Conservation (phyloP, 2,329 filamentous ascomycete species). For the Sporothrix humicola region DNA sequence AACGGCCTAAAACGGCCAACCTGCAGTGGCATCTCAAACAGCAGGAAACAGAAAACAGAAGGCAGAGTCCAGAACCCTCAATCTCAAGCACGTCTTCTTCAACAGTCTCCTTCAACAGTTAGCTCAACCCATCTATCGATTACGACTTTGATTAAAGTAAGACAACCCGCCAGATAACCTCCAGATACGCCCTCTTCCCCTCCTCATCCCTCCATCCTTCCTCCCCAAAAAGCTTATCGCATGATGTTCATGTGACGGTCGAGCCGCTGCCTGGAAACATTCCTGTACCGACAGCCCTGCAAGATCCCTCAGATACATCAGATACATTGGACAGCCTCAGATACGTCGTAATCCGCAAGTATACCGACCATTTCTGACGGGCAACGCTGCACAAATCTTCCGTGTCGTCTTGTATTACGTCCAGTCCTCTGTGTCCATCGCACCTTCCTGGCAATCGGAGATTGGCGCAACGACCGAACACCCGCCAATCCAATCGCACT, state of each 20-base stretch:
- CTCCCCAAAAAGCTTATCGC: conserved; percentile 23
- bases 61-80: not conserved
- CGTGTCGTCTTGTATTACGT: not conserved
- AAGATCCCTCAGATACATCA: too few species aligned
- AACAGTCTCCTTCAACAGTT: not conserved
- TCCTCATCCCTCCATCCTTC: not conserved
- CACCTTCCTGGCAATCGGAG: conserved; percentile 22
- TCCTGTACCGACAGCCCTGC: conserved; percentile 5
- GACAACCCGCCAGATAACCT: not conserved
- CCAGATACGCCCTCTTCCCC: not conserved
- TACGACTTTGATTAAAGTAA: conserved; percentile 15
- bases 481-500: conserved; percentile 3
- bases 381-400: conserved; percentile 2
- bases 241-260: conserved; percentile 34
- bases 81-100: not conserved
- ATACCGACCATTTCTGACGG: not conserved
- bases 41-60: not conserved
- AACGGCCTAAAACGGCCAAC: not conserved
- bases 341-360: too few species aligned
- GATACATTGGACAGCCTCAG: too few species aligned
- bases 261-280: not conserved
- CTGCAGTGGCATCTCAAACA: not conserved
- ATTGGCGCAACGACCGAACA: conserved; percentile 6
- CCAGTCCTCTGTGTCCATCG: not conserved
- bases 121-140: not conserved